phyloP scores from a whole-genome alignment of 768 basidiomycete species.

The Asterophora parasitica region DNA sequence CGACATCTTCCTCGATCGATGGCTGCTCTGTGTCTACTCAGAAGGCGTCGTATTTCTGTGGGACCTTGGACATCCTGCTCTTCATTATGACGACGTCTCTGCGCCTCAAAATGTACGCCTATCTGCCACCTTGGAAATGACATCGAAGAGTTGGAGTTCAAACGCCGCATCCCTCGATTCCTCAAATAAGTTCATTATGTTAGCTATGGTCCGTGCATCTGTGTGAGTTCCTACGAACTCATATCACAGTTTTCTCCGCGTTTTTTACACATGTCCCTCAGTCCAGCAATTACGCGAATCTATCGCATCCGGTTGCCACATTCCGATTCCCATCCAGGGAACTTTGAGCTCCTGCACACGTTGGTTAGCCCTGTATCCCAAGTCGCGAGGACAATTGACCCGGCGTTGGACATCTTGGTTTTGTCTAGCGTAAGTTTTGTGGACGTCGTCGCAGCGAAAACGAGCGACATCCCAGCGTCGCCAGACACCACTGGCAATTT shows the following conservation, averaged over 20 bases:
- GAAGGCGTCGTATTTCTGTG: slow-evolving; percentile 40
- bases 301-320: slow-evolving; percentile 6
- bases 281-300: slow-evolving; percentile 13
- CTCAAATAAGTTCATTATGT: slow-evolving; percentile 15
- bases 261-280: slow-evolving; percentile 7
- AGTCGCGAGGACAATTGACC: slow-evolving; percentile 32
- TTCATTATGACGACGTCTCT: slow-evolving; percentile 5
- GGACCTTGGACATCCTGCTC: slow-evolving; percentile 25
- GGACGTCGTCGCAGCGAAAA: slow-evolving; percentile 24
- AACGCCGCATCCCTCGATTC: slow-evolving; percentile 8
- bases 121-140: slow-evolving; percentile 8
- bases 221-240: slow-evolving; percentile 15
- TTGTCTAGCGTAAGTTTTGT: slow-evolving; percentile 27
- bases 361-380: slow-evolving; percentile 20
- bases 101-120: not conserved
- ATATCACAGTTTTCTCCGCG: not conserved
- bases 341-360: slow-evolving; percentile 18
- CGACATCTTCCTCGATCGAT: slow-evolving; percentile 40
- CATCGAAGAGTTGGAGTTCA: slow-evolving; percentile 13
- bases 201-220: slow-evolving; percentile 22
- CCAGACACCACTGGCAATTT: not conserved
- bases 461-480: slow-evolving; percentile 9
- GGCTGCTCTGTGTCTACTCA: slow-evolving; percentile 41
- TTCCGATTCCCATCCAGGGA: not conserved
- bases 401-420: slow-evolving; percentile 24